These are phyloP conservation scores for Heliamphora pulchella DNA, from an alignment of 179 eudicot genomes.

Conservation along the genomic window DNA sequence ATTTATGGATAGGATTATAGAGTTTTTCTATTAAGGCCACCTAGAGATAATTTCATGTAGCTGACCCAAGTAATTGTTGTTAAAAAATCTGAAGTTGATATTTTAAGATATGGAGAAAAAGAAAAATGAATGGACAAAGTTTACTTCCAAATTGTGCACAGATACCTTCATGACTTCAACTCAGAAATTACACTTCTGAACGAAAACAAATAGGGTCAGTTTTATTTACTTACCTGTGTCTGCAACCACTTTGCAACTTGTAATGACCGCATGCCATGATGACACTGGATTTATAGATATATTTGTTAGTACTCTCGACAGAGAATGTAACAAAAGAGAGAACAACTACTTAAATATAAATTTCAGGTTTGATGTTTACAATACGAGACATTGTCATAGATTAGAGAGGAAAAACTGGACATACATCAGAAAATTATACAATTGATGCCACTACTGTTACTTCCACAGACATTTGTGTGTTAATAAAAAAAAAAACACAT, in stretches of 20 bases:
- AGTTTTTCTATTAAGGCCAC: too few species aligned
- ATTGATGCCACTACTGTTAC: background rate
- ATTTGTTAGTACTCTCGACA: conserved; percentile 10
- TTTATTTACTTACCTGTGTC: conserved; percentile 85
- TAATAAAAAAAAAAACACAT: too few species aligned
- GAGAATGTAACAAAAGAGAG: background rate
- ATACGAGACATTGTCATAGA: background rate
- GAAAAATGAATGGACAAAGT: background rate
- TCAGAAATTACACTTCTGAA: background rate
- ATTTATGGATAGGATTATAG: too few species aligned
- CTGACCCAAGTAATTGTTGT: background rate
- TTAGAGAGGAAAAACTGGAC: background rate
- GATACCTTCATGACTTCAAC: conserved; percentile 1
- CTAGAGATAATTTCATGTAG: background rate
- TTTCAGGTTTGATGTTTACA: background rate
- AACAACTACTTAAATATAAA: background rate
- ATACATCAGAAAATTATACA: background rate
- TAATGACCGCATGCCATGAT: conserved; percentile 86
- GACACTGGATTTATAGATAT: conserved; percentile 61
- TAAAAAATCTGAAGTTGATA: background rate
- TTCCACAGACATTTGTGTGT: background rate
- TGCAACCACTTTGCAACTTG: conserved; percentile 97
- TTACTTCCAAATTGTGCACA: background rate
- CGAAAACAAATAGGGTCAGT: conserved; percentile 8
- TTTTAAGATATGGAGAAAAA: background rate